Evolutionary conservation across 805 yeast genomes (phyloP).

Genomic region (Starmerella asiatica): DNA sequence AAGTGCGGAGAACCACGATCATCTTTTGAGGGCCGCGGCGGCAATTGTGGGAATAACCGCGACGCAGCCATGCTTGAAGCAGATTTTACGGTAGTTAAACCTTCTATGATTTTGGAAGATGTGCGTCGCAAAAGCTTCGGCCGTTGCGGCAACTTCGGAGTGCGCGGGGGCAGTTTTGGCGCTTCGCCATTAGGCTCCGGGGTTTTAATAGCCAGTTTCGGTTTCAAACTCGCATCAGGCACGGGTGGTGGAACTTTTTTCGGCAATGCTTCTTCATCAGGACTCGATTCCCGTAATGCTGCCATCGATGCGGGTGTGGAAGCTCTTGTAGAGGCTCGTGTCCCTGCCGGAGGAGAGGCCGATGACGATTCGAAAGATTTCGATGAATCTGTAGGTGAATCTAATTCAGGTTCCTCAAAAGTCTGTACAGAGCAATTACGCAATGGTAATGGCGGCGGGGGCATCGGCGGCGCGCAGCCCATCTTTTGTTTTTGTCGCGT

Average conservation of each 20-base stretch:
- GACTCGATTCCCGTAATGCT: not conserved
- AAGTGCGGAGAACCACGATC: too few relatives aligned
- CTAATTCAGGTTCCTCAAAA: too few relatives aligned
- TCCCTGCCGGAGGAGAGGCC: not conserved
- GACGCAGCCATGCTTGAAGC: constrained; percentile 14
- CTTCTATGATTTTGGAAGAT: constrained; percentile 16
- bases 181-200: not conserved
- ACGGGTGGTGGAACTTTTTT: not conserved
- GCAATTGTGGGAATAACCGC: constrained; percentile 6
- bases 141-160: constrained; percentile 24
- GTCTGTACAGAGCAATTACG: too few relatives aligned
- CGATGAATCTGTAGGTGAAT: too few relatives aligned
- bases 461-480: not conserved
- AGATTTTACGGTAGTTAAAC: constrained; percentile 12
- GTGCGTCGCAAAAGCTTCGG: constrained; percentile 20
- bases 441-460: not conserved
- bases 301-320: not conserved
- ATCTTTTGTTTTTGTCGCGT: not conserved
- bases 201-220: not conserved
- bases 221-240: not conserved
- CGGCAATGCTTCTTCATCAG: not conserved
- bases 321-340: not conserved
- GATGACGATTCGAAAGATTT: too few relatives aligned
- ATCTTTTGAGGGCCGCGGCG: constrained; percentile 4
- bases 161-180: not conserved